A percentile compares a stretch with the other conserved stretches of the same genome.
Conservation (phyloP, 2,329 filamentous ascomycete species). For the Madurella fahalii region DNA sequence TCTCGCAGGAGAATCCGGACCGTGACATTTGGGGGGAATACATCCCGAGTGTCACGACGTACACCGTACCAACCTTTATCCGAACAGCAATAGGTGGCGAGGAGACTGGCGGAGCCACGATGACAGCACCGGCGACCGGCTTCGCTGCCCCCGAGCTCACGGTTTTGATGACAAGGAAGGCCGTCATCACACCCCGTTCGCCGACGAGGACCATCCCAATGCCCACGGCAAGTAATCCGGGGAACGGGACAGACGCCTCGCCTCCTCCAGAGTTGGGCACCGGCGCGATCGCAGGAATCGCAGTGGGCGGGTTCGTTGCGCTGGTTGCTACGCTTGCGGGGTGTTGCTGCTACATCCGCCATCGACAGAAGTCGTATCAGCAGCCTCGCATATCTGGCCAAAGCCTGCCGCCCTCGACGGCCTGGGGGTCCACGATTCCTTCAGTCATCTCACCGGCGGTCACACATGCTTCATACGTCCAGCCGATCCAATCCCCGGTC, state of each 20-base stretch:
- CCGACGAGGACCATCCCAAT: constrained; percentile 10
- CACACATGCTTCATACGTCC: constrained; percentile 5
- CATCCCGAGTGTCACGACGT: constrained; percentile 16
- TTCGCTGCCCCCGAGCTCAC: constrained; percentile 13
- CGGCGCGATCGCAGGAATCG: constrained; percentile 18
- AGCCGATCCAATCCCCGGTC: neutral
- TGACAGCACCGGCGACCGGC: constrained; percentile 6
- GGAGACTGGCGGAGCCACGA: constrained; percentile 10
- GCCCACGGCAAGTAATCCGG: neutral
- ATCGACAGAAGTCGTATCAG: constrained; percentile 10
- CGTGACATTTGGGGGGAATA: constrained; percentile 13
- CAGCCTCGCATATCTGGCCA: neutral
- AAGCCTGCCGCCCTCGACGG: neutral
- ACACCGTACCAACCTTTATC: constrained; percentile 15
- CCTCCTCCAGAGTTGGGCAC: neutral
- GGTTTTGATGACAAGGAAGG: constrained; percentile 16
- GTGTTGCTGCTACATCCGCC: constrained; percentile 15
- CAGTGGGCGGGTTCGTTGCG: constrained; percentile 2
- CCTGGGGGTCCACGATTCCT: neutral
- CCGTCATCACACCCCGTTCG: constrained; percentile 1
- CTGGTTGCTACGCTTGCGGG: neutral
- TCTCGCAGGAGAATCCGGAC: constrained; percentile 14
- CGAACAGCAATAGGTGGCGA: constrained; percentile 9
- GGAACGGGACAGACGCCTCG: neutral
- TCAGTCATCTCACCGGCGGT: neutral